Evolutionary conservation across 495 filamentous ascomycete genomes (phyloP).

Genomic region (Penicillium turbatum): DNA sequence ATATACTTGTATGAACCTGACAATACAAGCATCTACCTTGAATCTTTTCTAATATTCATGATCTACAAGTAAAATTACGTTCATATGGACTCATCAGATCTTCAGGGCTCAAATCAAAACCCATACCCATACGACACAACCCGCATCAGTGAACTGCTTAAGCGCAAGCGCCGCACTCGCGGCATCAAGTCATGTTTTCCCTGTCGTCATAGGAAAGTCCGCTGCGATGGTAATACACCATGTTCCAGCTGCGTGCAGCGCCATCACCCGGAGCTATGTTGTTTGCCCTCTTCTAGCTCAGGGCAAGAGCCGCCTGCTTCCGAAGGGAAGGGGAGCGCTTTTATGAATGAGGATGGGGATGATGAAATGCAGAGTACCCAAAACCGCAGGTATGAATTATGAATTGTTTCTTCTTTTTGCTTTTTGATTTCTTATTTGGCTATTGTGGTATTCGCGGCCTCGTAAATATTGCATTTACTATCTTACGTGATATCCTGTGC

Average conservation of each 20-base stretch:
- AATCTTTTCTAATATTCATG: neutral
- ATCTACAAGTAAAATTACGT: neutral
- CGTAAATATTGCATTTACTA: no score
- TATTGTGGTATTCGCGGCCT: neutral
- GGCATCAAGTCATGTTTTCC: conserved; percentile 26
- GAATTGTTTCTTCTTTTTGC: neutral
- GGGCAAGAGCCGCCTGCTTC: neutral
- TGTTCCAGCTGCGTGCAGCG: conserved; percentile 62
- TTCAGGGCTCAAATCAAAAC: neutral
- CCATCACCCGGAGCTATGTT: conserved; percentile 56
- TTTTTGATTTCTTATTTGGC: neutral
- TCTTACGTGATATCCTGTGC: no score
- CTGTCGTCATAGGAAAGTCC: conserved; percentile 36
- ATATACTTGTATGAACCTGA: neutral
- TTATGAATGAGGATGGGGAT: neutral
- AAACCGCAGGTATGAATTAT: neutral
- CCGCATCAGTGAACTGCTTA: conserved; percentile 5
- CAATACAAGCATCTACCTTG: neutral
- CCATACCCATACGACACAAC: conserved; percentile 10
- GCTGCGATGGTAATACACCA: conserved; percentile 60
- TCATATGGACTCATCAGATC: neutral
- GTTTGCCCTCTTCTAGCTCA: conserved; percentile 16
- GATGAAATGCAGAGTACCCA: neutral
- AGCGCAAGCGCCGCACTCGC: conserved; percentile 8
- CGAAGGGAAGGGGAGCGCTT: neutral